Conservation (phyloP, 257 asterid species). For the Echium plantagineum region DNA sequence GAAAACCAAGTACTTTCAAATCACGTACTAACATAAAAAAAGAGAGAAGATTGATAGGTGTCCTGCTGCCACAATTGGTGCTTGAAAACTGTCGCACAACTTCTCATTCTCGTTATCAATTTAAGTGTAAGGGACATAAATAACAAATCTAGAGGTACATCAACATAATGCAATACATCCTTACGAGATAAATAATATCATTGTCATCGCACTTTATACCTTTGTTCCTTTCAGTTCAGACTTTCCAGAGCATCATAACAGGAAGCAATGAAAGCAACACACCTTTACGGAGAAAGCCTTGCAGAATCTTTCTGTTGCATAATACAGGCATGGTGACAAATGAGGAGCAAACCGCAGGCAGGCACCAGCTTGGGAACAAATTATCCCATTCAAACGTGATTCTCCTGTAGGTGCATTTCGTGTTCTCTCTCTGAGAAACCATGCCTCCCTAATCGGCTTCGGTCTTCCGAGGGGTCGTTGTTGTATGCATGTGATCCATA, state of each 20-base stretch:
- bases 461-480: conserved; percentile 39
- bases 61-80: too few species aligned
- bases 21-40: too few species aligned
- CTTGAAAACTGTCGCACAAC: too few species aligned
- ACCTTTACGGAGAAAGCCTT: neutral
- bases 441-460: conserved; percentile 44
- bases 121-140: neutral
- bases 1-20: too few species aligned
- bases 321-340: neutral
- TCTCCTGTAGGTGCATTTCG: conserved; percentile 3
- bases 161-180: neutral
- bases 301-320: neutral
- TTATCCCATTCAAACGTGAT: neutral
- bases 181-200: neutral
- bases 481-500: conserved; percentile 17
- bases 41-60: too few species aligned
- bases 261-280: neutral
- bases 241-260: neutral
- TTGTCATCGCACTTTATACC: neutral
- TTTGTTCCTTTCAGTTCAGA: neutral
- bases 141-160: neutral
- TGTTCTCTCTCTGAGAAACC: conserved; percentile 15
- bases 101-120: neutral
- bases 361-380: neutral
- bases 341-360: neutral